These are phyloP conservation scores for Pichia exigua DNA, from an alignment of 805 yeast species.

Conservation along the genomic window DNA sequence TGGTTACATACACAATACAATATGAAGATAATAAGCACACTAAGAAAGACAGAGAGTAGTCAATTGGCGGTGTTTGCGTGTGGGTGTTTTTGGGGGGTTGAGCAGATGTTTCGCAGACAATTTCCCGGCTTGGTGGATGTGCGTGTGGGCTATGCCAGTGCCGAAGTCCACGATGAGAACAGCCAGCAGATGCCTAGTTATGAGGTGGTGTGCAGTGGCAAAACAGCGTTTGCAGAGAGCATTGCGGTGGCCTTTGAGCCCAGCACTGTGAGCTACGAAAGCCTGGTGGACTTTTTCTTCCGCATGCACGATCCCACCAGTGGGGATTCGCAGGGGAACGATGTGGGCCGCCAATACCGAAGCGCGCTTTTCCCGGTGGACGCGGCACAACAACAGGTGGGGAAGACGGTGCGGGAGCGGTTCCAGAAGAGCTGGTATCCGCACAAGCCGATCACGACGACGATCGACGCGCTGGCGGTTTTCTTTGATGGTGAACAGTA, in stretches of 20 bases:
- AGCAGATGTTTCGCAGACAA: slow-evolving; percentile 69
- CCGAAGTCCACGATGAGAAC: slow-evolving; percentile 25
- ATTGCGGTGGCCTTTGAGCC: slow-evolving; percentile 83
- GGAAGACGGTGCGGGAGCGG: slow-evolving; percentile 36
- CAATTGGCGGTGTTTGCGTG: slow-evolving; percentile 51
- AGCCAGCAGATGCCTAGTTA: slow-evolving; percentile 43
- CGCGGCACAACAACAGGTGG: slow-evolving; percentile 38
- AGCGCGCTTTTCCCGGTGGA: slow-evolving; percentile 66
- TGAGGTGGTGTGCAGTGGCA: slow-evolving; percentile 64
- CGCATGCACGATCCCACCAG: slow-evolving; percentile 94
- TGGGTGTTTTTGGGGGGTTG: slow-evolving; percentile 87
- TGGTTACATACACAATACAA: neutral
- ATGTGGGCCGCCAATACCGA: slow-evolving; percentile 83
- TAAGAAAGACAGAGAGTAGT: slow-evolving; percentile 30
- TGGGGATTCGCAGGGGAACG: slow-evolving; percentile 76
- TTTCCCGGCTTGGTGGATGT: slow-evolving; percentile 61
- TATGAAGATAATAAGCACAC: neutral
- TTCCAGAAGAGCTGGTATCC: slow-evolving; percentile 73
- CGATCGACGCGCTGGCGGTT: slow-evolving; percentile 53
- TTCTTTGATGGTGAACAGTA: slow-evolving; percentile 96
- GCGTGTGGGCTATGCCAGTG: slow-evolving; percentile 90
- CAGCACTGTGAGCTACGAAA: slow-evolving; percentile 43
- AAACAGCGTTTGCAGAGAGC: slow-evolving; percentile 76
- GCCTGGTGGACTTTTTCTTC: slow-evolving; percentile 76
- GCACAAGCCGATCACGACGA: slow-evolving; percentile 59